These are phyloP conservation scores for Colletotrichum orbiculare DNA, from an alignment of 2,329 filamentous ascomycete species.

Conservation along the genomic window DNA sequence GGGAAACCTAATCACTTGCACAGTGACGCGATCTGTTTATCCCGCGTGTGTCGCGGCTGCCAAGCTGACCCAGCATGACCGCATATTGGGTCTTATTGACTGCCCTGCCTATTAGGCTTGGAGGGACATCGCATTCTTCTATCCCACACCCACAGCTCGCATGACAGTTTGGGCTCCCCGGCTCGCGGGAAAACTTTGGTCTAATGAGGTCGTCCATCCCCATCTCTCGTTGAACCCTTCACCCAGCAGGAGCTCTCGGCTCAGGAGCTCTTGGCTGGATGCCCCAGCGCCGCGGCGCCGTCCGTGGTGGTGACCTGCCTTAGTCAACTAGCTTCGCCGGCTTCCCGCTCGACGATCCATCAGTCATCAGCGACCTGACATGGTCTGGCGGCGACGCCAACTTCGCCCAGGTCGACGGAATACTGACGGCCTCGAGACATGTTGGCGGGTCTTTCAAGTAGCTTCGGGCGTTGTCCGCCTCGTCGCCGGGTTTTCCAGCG, in stretches of 20 bases:
- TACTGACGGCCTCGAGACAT: constrained; percentile 7
- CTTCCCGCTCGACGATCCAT: constrained; percentile 7
- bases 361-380: not conserved
- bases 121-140: constrained; percentile 2
- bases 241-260: constrained; percentile 14
- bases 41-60: constrained; percentile 6
- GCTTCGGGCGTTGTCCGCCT: too few relatives aligned
- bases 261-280: constrained; percentile 22
- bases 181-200: constrained; percentile 13
- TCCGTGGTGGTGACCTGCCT: constrained; percentile 11
- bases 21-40: constrained; percentile 28
- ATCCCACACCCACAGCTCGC: not conserved
- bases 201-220: constrained; percentile 3
- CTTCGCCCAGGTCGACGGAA: constrained; percentile 14
- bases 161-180: not conserved
- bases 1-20: constrained; percentile 26
- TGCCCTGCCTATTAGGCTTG: constrained; percentile 6
- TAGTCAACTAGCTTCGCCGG: constrained; percentile 10
- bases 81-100: constrained; percentile 12
- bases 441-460: too few relatives aligned
- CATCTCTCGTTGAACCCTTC: constrained; percentile 30
- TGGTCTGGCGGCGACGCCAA: constrained; percentile 1
- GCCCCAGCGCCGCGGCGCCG: constrained; percentile 7
- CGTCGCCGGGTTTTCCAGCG: not conserved
- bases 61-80: constrained; percentile 19